Evolutionary conservation across 805 yeast genomes (phyloP).

Genomic region (Metschnikowia colocasiae): DNA sequence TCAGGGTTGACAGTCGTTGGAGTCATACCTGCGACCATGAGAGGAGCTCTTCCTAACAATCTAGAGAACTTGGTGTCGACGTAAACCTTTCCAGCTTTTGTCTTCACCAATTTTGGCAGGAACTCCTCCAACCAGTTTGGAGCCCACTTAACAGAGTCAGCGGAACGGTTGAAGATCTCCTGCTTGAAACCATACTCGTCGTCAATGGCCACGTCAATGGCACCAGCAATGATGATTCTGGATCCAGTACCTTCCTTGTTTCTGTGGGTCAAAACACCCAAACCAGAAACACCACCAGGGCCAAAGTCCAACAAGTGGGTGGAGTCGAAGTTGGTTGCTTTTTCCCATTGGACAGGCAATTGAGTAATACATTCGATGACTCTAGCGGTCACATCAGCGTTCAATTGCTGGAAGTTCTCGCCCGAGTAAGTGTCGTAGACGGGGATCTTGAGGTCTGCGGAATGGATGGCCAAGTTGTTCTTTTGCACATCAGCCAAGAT

Average conservation of each 20-base stretch:
- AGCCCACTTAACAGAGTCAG: conserved; percentile 69
- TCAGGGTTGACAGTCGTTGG: conserved; percentile 96
- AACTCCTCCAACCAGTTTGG: conserved; percentile 87
- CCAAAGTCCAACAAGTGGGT: conserved; percentile 96
- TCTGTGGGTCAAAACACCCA: conserved; percentile 93
- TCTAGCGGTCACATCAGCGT: conserved; percentile 54
- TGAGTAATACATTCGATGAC: conserved; percentile 79
- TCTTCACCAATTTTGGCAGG: conserved; percentile 81
- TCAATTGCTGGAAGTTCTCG: conserved; percentile 56
- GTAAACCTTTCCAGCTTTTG: conserved; percentile 61
- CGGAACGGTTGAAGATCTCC: conserved; percentile 77
- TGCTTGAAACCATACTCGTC: conserved; percentile 95
- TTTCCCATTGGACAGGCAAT: conserved; percentile 93
- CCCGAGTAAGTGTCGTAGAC: conserved; percentile 91
- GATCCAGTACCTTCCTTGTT: conserved; percentile 99
- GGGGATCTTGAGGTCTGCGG: conserved; percentile 66
- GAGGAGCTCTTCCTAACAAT: conserved; percentile 89
- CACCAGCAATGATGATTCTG: conserved; percentile 90
- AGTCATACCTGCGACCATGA: conserved; percentile 99
- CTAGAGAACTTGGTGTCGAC: conserved; percentile 94
- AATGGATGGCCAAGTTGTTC: conserved; percentile 54
- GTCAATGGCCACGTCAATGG: conserved; percentile 62
- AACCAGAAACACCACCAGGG: conserved; percentile 97
- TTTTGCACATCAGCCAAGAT: conserved; percentile 58
- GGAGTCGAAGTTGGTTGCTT: conserved; percentile 72